Evolutionary conservation across 768 basidiomycete genomes (phyloP).

Genomic region (Leccinum sublutescens): DNA sequence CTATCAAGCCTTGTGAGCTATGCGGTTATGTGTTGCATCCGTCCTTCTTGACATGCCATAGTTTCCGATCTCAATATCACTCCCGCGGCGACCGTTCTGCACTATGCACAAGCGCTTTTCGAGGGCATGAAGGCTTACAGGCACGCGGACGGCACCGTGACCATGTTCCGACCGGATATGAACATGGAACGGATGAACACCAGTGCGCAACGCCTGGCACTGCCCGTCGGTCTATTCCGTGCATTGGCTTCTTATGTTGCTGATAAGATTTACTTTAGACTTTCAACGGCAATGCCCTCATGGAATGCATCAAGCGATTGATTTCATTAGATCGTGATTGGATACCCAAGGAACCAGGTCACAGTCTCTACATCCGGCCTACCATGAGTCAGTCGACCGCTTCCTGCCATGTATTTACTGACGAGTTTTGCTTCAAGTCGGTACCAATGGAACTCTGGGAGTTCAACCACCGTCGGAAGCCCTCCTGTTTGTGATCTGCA

Average conservation of each 20-base stretch:
- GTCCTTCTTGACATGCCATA: slow-evolving; percentile 12
- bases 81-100: slow-evolving; percentile 66
- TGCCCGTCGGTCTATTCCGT: slow-evolving; percentile 53
- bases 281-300: slow-evolving; percentile 74
- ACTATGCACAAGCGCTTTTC: slow-evolving; percentile 90
- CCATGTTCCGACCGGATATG: slow-evolving; percentile 93
- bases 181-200: slow-evolving; percentile 96
- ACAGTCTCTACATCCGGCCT: slow-evolving; percentile 90
- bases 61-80: slow-evolving; percentile 24
- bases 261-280: slow-evolving; percentile 41
- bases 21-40: background rate
- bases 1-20: slow-evolving; percentile 78
- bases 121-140: slow-evolving; percentile 96
- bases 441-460: slow-evolving; percentile 50
- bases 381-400: slow-evolving; percentile 52
- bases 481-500: slow-evolving; percentile 61
- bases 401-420: background rate
- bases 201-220: slow-evolving; percentile 73
- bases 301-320: slow-evolving; percentile 83
- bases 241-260: background rate
- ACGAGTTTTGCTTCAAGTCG: slow-evolving; percentile 50
- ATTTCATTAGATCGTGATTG: slow-evolving; percentile 81
- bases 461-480: slow-evolving; percentile 68
- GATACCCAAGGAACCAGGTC: slow-evolving; percentile 86
- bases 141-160: slow-evolving; percentile 65